Conservation (phyloP, 495 filamentous ascomycete species). For the Neurospora tetraspora region DNA sequence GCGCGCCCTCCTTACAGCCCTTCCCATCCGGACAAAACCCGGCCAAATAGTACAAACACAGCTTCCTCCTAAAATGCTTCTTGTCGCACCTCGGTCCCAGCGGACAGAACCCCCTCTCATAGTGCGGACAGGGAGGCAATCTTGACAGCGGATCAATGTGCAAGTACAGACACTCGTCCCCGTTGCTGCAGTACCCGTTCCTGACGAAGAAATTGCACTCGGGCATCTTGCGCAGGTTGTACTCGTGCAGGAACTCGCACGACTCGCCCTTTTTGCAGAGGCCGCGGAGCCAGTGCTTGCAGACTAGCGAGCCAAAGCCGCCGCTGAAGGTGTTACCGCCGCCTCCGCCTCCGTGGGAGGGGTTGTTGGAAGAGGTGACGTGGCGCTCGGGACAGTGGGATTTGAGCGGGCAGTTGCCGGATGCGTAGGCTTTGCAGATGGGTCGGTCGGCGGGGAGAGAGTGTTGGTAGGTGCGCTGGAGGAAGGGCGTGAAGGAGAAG, state of each 20-base stretch:
- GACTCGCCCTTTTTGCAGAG: conserved; percentile 93
- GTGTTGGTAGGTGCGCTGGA: conserved; percentile 66
- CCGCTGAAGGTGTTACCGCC: conserved; percentile 12
- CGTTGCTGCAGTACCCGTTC: conserved; percentile 87
- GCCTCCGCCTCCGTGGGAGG: not conserved
- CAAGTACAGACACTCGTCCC: conserved; percentile 92
- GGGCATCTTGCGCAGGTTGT: conserved; percentile 94
- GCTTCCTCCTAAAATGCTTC: conserved; percentile 64
- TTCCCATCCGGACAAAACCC: conserved; percentile 90
- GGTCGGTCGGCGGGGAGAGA: conserved; percentile 63
- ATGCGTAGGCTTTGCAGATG: conserved; percentile 64
- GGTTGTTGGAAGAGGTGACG: conserved; percentile 2
- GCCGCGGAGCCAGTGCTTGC: conserved; percentile 97
- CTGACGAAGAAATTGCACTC: conserved; percentile 90
- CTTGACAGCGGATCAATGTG: conserved; percentile 78
- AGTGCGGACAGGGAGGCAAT: conserved; percentile 83
- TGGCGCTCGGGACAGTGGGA: conserved; percentile 58
- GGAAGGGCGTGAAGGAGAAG: conserved; percentile 68
- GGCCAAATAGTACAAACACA: conserved; percentile 82
- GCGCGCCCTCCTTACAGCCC: conserved; percentile 64
- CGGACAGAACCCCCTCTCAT: conserved; percentile 91
- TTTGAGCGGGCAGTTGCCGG: conserved; percentile 68
- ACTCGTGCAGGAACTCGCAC: conserved; percentile 97
- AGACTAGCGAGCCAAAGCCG: conserved; percentile 63
- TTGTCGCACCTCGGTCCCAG: conserved; percentile 78